These are phyloP conservation scores for Tetraselmis striata DNA, from an alignment of 139 green algal genomes.

Conservation along the genomic window DNA sequence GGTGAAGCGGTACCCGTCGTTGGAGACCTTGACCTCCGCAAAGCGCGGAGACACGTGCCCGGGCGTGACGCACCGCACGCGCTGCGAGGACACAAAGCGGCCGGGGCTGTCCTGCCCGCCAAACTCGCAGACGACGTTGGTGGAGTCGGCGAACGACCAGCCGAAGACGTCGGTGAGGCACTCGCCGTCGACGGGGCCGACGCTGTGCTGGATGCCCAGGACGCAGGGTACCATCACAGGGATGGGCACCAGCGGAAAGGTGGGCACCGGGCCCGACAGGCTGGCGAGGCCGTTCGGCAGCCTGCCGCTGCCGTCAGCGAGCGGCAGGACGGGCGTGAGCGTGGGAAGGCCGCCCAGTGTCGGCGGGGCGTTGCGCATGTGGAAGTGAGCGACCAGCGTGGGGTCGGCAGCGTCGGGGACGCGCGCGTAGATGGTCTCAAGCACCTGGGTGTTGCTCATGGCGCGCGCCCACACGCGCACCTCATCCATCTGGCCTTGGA, in stretches of 20 bases:
- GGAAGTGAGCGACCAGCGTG: conserved; percentile 8
- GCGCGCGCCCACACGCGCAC: conserved; percentile 15
- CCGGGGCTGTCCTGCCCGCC: conserved; percentile 6
- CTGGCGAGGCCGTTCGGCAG: background rate
- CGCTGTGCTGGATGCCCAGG: conserved; percentile 22
- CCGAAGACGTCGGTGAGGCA: conserved; percentile 27
- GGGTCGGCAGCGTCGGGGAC: background rate
- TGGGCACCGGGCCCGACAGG: background rate
- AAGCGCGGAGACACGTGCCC: conserved; percentile 20
- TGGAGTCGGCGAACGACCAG: conserved; percentile 17
- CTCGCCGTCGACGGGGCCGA: conserved; percentile 19
- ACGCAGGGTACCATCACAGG: conserved; percentile 20
- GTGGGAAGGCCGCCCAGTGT: background rate
- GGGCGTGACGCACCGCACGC: conserved; percentile 13
- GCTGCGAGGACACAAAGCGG: background rate
- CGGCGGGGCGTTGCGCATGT: background rate
- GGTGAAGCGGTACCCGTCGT: conserved; percentile 28
- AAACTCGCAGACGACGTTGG: conserved; percentile 14
- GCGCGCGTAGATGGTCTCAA: conserved; percentile 13
- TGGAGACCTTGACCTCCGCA: conserved; percentile 14
- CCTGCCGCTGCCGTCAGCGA: background rate
- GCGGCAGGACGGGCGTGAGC: background rate
- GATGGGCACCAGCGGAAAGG: conserved; percentile 3
- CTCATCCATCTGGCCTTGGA: conserved; percentile 19
- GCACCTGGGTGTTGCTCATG: conserved; percentile 6